Conservation (phyloP, 805 yeast species). For the Metschnikowia anglica region DNA sequence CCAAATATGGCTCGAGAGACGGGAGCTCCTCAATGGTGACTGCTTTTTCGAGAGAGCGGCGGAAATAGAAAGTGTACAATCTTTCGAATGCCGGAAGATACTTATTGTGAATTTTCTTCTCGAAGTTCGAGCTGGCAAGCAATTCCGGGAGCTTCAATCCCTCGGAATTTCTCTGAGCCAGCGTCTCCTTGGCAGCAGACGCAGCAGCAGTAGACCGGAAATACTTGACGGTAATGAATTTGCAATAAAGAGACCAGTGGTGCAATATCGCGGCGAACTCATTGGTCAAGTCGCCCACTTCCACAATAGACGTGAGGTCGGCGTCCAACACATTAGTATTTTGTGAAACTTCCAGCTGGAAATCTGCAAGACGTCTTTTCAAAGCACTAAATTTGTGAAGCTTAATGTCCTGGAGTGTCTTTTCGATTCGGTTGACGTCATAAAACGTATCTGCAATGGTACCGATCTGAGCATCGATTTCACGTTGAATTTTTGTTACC, state of each 20-base stretch:
- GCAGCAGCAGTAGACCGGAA: conserved; percentile 22
- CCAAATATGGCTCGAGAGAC: conserved; percentile 38
- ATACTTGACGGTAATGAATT: conserved; percentile 72
- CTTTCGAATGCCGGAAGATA: conserved; percentile 63
- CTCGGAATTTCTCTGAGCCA: conserved; percentile 12
- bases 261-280: conserved; percentile 78
- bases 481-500: conserved; percentile 72
- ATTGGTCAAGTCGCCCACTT: conserved; percentile 61
- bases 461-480: conserved; percentile 91
- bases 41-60: conserved; percentile 80
- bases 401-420: conserved; percentile 53
- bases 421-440: conserved; percentile 65
- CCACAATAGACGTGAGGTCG: conserved; percentile 51
- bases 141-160: conserved; percentile 49
- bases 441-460: conserved; percentile 81
- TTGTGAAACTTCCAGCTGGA: conserved; percentile 1
- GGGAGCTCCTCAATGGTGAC: conserved; percentile 79
- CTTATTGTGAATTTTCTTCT: conserved; percentile 51
- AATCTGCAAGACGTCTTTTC: conserved; percentile 12
- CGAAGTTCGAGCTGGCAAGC: conserved; percentile 53
- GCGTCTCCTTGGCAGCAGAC: background rate
- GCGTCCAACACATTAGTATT: conserved; percentile 29
- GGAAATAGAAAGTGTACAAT: conserved; percentile 62
- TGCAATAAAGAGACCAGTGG: conserved; percentile 80
- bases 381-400: conserved; percentile 44